Evolutionary conservation across 345 rosid species (phyloP).

Genomic region (Sisymbrium altissimum): DNA sequence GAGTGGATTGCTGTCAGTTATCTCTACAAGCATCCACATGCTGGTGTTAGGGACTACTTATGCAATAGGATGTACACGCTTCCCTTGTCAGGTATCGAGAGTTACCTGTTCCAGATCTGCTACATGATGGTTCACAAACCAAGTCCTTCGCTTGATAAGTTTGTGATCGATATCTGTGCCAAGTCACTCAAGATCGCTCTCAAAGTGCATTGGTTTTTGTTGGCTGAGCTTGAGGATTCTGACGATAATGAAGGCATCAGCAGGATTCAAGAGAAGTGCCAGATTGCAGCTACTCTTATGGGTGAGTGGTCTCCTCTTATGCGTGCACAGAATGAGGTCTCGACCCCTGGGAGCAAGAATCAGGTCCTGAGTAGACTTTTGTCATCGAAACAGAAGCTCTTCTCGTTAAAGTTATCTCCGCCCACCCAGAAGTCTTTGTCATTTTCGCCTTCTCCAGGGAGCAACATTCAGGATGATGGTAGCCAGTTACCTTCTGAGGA

Average conservation of each 20-base stretch:
- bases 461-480: conserved; percentile 60
- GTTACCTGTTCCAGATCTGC: conserved; percentile 92
- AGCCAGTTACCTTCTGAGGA: conserved; percentile 68
- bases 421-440: conserved; percentile 65
- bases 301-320: conserved; percentile 92
- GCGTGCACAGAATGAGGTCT: conserved; percentile 45
- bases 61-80: conserved; percentile 98
- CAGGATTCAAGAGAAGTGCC: conserved; percentile 98
- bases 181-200: conserved; percentile 82
- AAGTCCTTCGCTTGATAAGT: conserved; percentile 97
- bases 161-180: conserved; percentile 83
- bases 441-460: conserved; percentile 62
- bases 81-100: conserved; percentile 85
- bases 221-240: conserved; percentile 94
- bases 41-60: conserved; percentile 92
- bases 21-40: conserved; percentile 92
- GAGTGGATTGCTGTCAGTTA: conserved; percentile 99
- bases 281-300: conserved; percentile 91
- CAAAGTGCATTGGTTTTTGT: conserved; percentile 97
- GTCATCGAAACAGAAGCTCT: conserved; percentile 84
- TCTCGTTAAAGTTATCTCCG: conserved; percentile 80
- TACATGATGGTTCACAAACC: conserved; percentile 97
- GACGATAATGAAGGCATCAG: conserved; percentile 96
- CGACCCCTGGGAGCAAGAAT: conserved; percentile 84
- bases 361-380: conserved; percentile 78